These are phyloP conservation scores for Raphanus raphanistrum DNA, from an alignment of 345 rosid genomes.

Conservation along the genomic window DNA sequence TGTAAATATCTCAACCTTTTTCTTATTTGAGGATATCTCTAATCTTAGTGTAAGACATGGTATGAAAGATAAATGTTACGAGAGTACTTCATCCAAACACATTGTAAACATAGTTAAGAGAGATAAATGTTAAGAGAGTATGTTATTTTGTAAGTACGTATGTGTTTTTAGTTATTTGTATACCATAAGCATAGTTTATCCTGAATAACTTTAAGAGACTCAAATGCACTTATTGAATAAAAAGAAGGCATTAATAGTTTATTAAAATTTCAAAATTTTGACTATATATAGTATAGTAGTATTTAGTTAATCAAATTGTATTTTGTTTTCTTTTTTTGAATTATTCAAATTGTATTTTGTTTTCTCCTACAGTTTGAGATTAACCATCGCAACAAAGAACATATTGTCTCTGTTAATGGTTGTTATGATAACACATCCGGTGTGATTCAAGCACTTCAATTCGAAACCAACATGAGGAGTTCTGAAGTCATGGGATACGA, in stretches of 20 bases:
- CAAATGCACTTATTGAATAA: not conserved
- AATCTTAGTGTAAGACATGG: too few relatives aligned
- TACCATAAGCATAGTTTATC: not conserved
- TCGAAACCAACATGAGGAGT: conserved; percentile 4
- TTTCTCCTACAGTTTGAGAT: not conserved
- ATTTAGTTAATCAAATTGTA: not conserved
- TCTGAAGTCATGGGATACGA: conserved; percentile 22
- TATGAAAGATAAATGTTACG: not conserved
- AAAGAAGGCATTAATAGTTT: too few relatives aligned
- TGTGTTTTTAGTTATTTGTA: too few relatives aligned
- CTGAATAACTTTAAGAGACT: not conserved
- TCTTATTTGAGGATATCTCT: not conserved
- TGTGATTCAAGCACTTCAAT: conserved; percentile 18
- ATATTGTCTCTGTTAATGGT: not conserved
- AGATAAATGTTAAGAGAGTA: not conserved
- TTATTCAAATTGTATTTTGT: not conserved
- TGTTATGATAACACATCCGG: conserved; percentile 9
- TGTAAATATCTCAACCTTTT: not conserved
- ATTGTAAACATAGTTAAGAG: not conserved
- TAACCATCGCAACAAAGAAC: not conserved
- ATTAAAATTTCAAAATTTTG: not conserved
- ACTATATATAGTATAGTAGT: not conserved
- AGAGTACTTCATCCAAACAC: not conserved
- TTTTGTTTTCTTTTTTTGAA: not conserved
- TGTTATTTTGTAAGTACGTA: too few relatives aligned